Percentiles rank a stretch among this genome's conserved stretches.
Conservation (phyloP, 805 yeast species). For the Barnettozyma californica region DNA sequence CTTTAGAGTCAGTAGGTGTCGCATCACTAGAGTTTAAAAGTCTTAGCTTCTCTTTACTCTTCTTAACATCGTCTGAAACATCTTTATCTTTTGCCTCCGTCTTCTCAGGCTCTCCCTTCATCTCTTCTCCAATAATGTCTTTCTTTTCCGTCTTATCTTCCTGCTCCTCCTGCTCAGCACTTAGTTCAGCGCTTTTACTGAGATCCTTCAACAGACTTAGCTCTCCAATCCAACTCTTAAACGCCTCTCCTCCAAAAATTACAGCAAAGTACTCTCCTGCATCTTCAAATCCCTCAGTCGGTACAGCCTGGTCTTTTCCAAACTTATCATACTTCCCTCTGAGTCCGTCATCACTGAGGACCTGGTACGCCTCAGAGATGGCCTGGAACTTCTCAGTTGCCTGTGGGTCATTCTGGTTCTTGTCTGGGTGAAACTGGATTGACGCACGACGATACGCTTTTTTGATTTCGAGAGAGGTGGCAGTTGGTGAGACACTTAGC, state of each 20-base stretch:
- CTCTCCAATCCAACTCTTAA: slow-evolving; percentile 84
- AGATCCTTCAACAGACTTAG: slow-evolving; percentile 72
- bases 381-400: slow-evolving; percentile 67
- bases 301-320: slow-evolving; percentile 70
- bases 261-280: slow-evolving; percentile 65
- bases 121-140: slow-evolving; percentile 22
- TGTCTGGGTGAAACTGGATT: slow-evolving; percentile 73
- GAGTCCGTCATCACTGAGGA: slow-evolving; percentile 57
- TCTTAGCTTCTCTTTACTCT: slow-evolving; percentile 8
- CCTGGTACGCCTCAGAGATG: slow-evolving; percentile 72
- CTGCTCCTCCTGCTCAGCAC: slow-evolving; percentile 37
- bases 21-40: slow-evolving; percentile 3
- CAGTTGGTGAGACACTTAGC: slow-evolving; percentile 50
- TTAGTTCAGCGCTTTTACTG: slow-evolving; percentile 52
- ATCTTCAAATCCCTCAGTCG: slow-evolving; percentile 67
- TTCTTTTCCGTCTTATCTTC: slow-evolving; percentile 17
- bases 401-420: slow-evolving; percentile 67
- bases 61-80: not conserved
- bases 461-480: slow-evolving; percentile 63
- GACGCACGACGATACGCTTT: slow-evolving; percentile 79
- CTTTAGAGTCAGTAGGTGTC: not conserved
- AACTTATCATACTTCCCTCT: slow-evolving; percentile 67
- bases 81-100: slow-evolving; percentile 6
- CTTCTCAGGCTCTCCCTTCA: slow-evolving; percentile 9
- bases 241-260: slow-evolving; percentile 89